Percentiles rank a stretch among this genome's conserved stretches.
Conservation (phyloP, 1,139 yeast genomes). For the Pichia cactophila region DNA sequence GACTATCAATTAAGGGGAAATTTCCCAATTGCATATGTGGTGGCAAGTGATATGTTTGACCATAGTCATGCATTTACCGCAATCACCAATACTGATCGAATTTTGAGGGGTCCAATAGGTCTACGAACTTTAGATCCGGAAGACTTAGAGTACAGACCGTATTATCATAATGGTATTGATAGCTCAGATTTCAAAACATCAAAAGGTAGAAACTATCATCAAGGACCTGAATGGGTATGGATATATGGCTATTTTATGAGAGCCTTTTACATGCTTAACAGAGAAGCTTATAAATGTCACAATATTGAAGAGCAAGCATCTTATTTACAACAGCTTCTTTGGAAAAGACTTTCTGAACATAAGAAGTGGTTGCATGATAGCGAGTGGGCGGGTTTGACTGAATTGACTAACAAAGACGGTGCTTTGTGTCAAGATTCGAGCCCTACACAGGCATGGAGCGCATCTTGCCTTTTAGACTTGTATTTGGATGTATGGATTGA, state of each 20-base stretch:
- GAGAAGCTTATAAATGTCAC: slow-evolving; percentile 27
- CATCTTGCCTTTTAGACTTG: slow-evolving; percentile 76
- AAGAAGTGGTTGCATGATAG: slow-evolving; percentile 62
- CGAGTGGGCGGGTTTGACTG: slow-evolving; percentile 92
- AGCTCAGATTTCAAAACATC: slow-evolving; percentile 84
- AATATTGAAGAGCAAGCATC: slow-evolving; percentile 31
- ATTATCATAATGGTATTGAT: slow-evolving; percentile 75
- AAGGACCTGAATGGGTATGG: slow-evolving; percentile 99
- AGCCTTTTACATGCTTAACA: slow-evolving; percentile 56
- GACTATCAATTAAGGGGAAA: slow-evolving; percentile 92
- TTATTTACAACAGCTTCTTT: slow-evolving; percentile 34
- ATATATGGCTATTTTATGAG: slow-evolving; percentile 78
- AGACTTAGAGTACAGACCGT: slow-evolving; percentile 86
- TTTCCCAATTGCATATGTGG: slow-evolving; percentile 86
- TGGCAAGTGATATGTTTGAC: slow-evolving; percentile 85
- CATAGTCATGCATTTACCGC: slow-evolving; percentile 55
- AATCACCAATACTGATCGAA: slow-evolving; percentile 59
- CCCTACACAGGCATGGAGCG: slow-evolving; percentile 96
- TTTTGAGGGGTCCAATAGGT: slow-evolving; percentile 83
- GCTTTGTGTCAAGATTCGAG: slow-evolving; percentile 75
- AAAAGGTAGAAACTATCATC: slow-evolving; percentile 94
- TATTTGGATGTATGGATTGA: slow-evolving; percentile 43
- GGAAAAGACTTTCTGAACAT: slow-evolving; percentile 55
- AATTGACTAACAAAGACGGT: slow-evolving; percentile 85
- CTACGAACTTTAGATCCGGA: slow-evolving; percentile 88